phyloP scores from a whole-genome alignment of 768 basidiomycete genomes.

The Russula sp. region DNA sequence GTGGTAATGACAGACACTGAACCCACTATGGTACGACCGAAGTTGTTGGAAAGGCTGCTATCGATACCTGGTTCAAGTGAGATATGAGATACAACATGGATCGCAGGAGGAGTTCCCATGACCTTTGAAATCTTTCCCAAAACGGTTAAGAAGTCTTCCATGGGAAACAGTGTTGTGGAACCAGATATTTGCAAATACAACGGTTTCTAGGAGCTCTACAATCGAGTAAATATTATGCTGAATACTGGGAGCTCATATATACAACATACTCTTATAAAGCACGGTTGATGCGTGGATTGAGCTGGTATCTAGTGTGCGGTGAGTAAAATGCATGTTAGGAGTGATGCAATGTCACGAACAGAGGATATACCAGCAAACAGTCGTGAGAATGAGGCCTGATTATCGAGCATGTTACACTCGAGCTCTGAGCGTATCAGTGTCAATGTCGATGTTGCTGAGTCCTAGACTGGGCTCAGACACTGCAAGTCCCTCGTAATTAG shows the following conservation, averaged over 20 bases:
- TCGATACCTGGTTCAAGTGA: conserved; percentile 56
- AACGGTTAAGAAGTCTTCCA: conserved; percentile 75
- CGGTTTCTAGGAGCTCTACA: conserved; percentile 60
- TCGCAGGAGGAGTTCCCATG: neutral
- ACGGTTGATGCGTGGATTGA: conserved; percentile 77
- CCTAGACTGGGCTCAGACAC: no score
- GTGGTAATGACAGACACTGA: conserved; percentile 66
- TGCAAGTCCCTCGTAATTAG: no score
- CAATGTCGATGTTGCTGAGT: no score
- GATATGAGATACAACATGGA: neutral
- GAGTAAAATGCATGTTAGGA: conserved; percentile 9
- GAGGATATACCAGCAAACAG: conserved; percentile 62
- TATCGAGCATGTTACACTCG: no score
- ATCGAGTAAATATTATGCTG: conserved; percentile 6
- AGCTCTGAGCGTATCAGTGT: no score
- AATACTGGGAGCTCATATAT: neutral
- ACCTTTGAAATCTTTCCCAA: conserved; percentile 89
- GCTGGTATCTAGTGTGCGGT: conserved; percentile 47
- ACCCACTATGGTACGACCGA: conserved; percentile 71
- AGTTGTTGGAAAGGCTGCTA: conserved; percentile 76
- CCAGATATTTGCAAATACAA: conserved; percentile 82
- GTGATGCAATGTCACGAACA: conserved; percentile 39
- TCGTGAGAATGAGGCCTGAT: conserved; percentile 50
- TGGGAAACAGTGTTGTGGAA: conserved; percentile 92
- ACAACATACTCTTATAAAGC: conserved; percentile 58